Base-by-base conservation (phyloP, 192 early-diverging fungal genomes). In the Mortierella hygrophila region DNA sequence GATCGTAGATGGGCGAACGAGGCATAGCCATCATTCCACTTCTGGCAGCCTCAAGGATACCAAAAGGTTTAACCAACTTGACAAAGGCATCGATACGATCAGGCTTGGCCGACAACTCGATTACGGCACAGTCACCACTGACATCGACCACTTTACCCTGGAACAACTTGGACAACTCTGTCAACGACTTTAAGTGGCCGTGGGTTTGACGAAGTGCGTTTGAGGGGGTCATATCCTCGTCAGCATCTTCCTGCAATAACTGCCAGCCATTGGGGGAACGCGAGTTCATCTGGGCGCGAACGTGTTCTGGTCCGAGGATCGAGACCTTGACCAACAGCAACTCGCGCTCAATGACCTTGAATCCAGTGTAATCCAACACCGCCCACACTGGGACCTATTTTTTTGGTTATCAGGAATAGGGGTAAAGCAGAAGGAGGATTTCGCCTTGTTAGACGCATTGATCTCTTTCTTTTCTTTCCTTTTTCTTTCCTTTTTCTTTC, bases 1-100 rank as follows among this genome's bases (percentile, higher is more conserved):
- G 80, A 69, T 95, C 95, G 76, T 94, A 94, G 54, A 97, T 93
- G 55, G 96, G 95, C 44, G 95, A 95, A 35, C 98, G 93, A 38
- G 97, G 97, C 95, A 99, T 98, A 40, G 97, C 97, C 98, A 99
- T 99, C 80, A 95, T 91, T 81, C 98, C 98, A 49, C 95, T 97
- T 80, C 98, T 93, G 35, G 97, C 94, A 7, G 95, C 97, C 88
- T 99, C 98, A 74, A 99, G 90, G 77, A 99, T 96, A 44, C 98
- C 98, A 83, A 96, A 99, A 16, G 98, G 98, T 77, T 96, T 96
- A 75, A 97, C 91, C 21, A 99, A 91, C 85, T 97, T 96, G 73
- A 99, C 88, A 89, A 99, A 98, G 8, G 97, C 92, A 88, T 98
- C 96, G 37, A 99, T 89, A 72, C 97, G 92, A 55, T 93, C 91